Evolutionary conservation across 805 yeast species (phyloP).

Genomic region (Kazachstania kunashirensis): DNA sequence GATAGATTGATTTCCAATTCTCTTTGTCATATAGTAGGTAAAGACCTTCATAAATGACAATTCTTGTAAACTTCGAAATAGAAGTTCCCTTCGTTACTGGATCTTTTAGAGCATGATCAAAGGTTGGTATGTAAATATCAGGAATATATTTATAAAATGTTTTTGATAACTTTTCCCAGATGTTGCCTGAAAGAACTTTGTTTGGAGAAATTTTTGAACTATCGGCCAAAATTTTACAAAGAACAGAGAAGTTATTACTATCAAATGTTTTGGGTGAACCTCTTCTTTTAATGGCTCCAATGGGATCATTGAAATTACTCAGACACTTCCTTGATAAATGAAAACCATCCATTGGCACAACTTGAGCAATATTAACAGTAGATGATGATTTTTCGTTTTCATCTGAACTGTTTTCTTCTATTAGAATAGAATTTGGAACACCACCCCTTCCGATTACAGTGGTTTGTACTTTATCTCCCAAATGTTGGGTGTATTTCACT

Average conservation of each 20-base stretch:
- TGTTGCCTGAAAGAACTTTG: constrained; percentile 1
- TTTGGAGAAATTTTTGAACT: constrained; percentile 14
- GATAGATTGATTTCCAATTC: constrained; percentile 40
- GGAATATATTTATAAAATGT: constrained; percentile 24
- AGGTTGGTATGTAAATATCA: constrained; percentile 50
- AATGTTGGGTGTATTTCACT: constrained; percentile 7
- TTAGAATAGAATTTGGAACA: constrained; percentile 18
- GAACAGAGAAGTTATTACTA: constrained; percentile 32
- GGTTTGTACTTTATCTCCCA: constrained; percentile 11
- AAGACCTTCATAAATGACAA: constrained; percentile 67
- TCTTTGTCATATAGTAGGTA: constrained; percentile 52
- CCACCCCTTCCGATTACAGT: constrained; percentile 27
- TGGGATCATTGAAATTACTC: constrained; percentile 43
- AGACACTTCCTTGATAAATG: constrained; percentile 48
- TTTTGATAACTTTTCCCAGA: constrained; percentile 13
- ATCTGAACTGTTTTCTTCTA: constrained; percentile 6
- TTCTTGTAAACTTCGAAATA: constrained; percentile 38
- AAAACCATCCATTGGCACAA: constrained; percentile 69
- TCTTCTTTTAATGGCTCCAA: constrained; percentile 49
- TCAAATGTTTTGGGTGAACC: constrained; percentile 89
- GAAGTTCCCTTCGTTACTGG: constrained; percentile 49
- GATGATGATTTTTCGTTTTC: neutral
- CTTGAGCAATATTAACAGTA: constrained; percentile 31
- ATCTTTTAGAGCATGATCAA: constrained; percentile 66
- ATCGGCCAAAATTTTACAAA: constrained; percentile 16